A percentile compares a stretch with the other conserved stretches of the same genome.
These are phyloP conservation scores for Coemansia sp. DNA, from an alignment of 192 early-diverging fungal species.

Conservation along the genomic window DNA sequence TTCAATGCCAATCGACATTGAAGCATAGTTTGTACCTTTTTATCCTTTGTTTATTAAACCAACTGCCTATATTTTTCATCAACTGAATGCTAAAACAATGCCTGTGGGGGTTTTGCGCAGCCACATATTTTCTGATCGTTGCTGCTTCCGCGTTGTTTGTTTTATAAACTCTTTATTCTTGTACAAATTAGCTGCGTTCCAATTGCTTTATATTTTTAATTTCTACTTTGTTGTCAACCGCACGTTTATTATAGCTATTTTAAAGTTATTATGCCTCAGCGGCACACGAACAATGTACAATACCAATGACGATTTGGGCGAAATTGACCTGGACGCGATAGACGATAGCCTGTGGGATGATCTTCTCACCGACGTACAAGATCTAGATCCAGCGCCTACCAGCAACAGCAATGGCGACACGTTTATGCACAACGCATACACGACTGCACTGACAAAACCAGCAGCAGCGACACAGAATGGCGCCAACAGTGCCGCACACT, in stretches of 20 bases:
- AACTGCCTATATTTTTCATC: not conserved
- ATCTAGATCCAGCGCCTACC: conserved; percentile 11
- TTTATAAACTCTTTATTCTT: conserved; percentile 4
- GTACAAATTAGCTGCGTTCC: not conserved
- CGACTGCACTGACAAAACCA: not conserved
- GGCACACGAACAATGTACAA: conserved; percentile 8
- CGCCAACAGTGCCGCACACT: not conserved
- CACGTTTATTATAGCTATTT: not conserved
- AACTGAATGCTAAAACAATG: not conserved
- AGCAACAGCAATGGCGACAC: not conserved
- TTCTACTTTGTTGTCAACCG: not conserved
- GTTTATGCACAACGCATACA: not conserved
- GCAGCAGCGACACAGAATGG: conserved; percentile 3
- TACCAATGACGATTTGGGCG: conserved; percentile 22
- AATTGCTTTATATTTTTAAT: conserved; percentile 5
- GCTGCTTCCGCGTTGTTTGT: conserved; percentile 6
- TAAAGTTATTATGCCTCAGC: conserved; percentile 3
- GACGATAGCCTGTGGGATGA: conserved; percentile 36
- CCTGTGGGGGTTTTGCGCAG: conserved; percentile 26
- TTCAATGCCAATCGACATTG: conserved; percentile 24
- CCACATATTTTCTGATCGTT: not conserved
- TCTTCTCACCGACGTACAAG: conserved; percentile 33
- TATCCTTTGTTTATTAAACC: not conserved
- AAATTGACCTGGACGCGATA: conserved; percentile 37
- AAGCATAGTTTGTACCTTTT: conserved; percentile 6